These are phyloP conservation scores for Ganoderma sinense DNA, from an alignment of 1,284 basidiomycete species.

Conservation along the genomic window DNA sequence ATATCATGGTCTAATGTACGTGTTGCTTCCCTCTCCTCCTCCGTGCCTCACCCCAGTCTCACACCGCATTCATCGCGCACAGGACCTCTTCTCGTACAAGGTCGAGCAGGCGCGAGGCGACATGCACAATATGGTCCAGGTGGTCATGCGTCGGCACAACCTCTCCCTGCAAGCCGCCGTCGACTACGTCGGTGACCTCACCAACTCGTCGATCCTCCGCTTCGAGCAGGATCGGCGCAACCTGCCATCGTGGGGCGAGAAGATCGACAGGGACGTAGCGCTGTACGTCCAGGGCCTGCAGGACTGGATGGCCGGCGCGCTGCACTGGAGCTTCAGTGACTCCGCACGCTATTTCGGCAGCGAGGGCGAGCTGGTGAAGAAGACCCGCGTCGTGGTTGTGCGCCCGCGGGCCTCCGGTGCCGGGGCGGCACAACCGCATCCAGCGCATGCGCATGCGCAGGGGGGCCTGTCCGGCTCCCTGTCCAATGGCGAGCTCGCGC, in stretches of 20 bases:
- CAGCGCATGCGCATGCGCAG: too few relatives aligned
- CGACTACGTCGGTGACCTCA: conserved; percentile 40
- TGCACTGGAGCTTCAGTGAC: conserved; percentile 43
- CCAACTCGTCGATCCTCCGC: conserved; percentile 34
- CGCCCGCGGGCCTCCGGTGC: conserved; percentile 26
- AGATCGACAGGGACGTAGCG: conserved; percentile 40
- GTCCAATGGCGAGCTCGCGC: conserved; percentile 4
- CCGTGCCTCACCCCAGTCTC: not conserved
- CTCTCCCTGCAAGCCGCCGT: conserved; percentile 39
- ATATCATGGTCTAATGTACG: conserved; percentile 44
- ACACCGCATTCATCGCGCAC: not conserved
- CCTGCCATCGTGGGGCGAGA: conserved; percentile 40
- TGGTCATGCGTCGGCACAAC: conserved; percentile 37
- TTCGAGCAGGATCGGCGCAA: conserved; percentile 34
- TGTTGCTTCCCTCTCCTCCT: not conserved
- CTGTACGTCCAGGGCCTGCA: conserved; percentile 39
- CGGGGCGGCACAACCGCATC: not conserved
- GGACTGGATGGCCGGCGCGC: conserved; percentile 43
- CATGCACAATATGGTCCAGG: conserved; percentile 40
- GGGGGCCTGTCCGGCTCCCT: too few relatives aligned
- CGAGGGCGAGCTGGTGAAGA: conserved; percentile 38
- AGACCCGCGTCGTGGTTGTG: conserved; percentile 38
- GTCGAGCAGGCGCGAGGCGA: conserved; percentile 43
- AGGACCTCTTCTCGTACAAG: conserved; percentile 45
- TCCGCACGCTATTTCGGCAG: conserved; percentile 42